Evolutionary conservation across 805 yeast species (phyloP), one percentile per base, ranked within the genome.

Genomic region (Maudiozyma bulderi): DNA sequence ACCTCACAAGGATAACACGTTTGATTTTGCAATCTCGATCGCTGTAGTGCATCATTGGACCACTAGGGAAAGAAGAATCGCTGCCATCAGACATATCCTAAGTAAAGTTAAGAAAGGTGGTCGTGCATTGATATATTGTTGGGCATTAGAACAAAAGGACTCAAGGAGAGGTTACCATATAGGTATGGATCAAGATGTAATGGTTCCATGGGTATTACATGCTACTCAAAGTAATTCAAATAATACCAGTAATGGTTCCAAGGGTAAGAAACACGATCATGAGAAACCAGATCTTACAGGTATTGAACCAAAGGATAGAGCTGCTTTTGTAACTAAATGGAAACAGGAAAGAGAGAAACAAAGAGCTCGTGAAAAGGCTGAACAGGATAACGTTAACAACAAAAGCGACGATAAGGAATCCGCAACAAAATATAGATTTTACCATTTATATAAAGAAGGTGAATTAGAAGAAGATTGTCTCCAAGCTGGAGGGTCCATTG

Each of bases 1-100:
- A 43, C 88, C 90, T 1, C 84, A 79, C 59, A 72, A 71, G 2
- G 62, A 69, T 8, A 47, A 54, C 28, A 51, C 62, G 47, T 58
- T 71, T 70, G 93, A 91, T 59, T 93, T 93, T 72, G 98, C 95
- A 1, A 85, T 93, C 30, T 84, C 95, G 8, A 90, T 93, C 43
- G 98, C 98, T 0, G 99, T 93, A 28, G 82, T 93, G 14, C 99
- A 93, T 61, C 99, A 93, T 64, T 89, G 93, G 69, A 78, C 95
- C n/a, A 87, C 95, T 0, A 77, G 76, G 15, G 84, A 81, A 52
- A 75, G 99, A 60, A 73, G 99, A 47, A 64, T 86, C 1, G 77
- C 76, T 8, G 97, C 96, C 0, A 81, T 93, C 7, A 56, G 57
- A 11, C 85, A 84, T 51, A 82, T 90, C 1, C 61, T 93, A 38